A percentile compares a stretch with the other conserved stretches of the same genome.
Conservation (phyloP, 345 rosid species). For the Raphanus sativus region DNA sequence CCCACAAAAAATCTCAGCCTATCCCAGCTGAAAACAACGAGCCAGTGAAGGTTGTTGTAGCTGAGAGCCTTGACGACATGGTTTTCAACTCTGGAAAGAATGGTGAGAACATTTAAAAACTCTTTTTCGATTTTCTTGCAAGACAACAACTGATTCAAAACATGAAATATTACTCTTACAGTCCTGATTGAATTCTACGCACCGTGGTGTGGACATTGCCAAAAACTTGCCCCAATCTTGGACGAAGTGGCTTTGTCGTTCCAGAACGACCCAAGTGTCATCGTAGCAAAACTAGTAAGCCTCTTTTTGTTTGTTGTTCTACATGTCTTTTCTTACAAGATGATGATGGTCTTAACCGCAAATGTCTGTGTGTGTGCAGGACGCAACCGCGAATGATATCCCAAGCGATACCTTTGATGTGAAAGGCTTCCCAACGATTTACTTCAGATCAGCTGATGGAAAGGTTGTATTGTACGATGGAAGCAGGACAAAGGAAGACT, state of each 20-base stretch:
- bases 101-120: conserved; percentile 47
- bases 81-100: conserved; percentile 85
- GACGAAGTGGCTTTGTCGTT: conserved; percentile 85
- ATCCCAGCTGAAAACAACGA: conserved; percentile 77
- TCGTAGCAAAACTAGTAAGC: conserved; percentile 86
- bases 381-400: conserved; percentile 82
- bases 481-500: conserved; percentile 74
- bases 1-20: conserved; percentile 81
- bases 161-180: conserved; percentile 15
- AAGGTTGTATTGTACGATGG: conserved; percentile 64
- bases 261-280: conserved; percentile 55
- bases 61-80: conserved; percentile 72
- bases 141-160: not conserved
- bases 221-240: conserved; percentile 88
- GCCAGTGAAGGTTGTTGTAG: conserved; percentile 92
- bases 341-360: not conserved
- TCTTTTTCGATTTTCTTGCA: not conserved
- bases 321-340: not conserved
- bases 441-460: conserved; percentile 76
- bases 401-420: conserved; percentile 64
- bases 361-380: conserved; percentile 43
- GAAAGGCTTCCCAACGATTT: conserved; percentile 79
- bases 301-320: not conserved
- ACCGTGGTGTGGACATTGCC: conserved; percentile 99
- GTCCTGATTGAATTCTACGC: conserved; percentile 93